Evolutionary conservation across 352 stramenopile genomes (phyloP).

Genomic region (Pythium aristosporum): DNA sequence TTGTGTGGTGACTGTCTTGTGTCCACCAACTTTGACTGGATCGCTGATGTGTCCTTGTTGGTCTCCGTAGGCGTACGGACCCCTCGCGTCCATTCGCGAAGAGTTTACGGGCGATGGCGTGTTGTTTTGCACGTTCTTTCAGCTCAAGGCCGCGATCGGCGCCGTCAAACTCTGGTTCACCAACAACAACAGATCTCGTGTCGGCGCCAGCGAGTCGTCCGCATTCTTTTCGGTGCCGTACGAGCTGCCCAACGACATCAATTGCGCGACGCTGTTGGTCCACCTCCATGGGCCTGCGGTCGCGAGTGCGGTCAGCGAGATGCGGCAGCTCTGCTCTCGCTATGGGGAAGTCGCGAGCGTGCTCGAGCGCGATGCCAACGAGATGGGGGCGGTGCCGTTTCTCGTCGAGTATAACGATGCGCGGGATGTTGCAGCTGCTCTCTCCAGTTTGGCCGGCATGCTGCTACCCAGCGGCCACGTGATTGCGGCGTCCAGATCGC

Average conservation of each 20-base stretch:
- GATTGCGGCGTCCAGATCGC: constrained; percentile 47
- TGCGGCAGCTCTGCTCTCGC: constrained; percentile 63
- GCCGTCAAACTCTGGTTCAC: constrained; percentile 54
- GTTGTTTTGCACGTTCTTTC: constrained; percentile 75
- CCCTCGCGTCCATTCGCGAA: constrained; percentile 43
- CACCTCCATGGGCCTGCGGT: constrained; percentile 31
- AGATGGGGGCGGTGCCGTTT: constrained; percentile 43
- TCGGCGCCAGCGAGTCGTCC: constrained; percentile 22
- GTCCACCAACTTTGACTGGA: not conserved
- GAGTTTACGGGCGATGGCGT: constrained; percentile 55
- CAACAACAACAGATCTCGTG: constrained; percentile 5
- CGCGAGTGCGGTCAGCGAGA: constrained; percentile 31
- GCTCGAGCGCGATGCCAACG: constrained; percentile 39
- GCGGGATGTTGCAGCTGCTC: constrained; percentile 41
- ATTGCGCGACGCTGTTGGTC: constrained; percentile 62
- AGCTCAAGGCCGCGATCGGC: constrained; percentile 63
- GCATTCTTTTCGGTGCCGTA: constrained; percentile 72
- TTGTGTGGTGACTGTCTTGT: not conserved
- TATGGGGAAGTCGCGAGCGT: constrained; percentile 77
- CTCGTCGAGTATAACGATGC: constrained; percentile 80
- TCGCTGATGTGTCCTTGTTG: not conserved
- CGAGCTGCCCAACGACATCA: constrained; percentile 59
- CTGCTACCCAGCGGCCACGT: constrained; percentile 36
- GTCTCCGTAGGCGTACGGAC: constrained; percentile 54
- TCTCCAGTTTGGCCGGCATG: constrained; percentile 36